Evolutionary conservation across 345 rosid genomes (phyloP), one percentile per base, ranked within the genome.

Genomic region (Aquilaria malaccensis): DNA sequence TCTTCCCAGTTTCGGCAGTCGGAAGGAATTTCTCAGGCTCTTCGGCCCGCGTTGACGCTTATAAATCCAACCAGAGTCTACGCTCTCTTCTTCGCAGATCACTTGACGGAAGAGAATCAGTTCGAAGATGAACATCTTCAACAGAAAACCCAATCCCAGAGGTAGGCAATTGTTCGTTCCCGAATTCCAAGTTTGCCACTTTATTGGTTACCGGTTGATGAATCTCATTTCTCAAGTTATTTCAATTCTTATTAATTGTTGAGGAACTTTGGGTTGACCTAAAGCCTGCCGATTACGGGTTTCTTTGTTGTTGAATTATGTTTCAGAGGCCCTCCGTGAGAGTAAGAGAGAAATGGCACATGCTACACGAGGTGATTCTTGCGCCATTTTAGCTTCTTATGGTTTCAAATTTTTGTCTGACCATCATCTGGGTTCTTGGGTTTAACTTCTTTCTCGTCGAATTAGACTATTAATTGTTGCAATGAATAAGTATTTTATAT

Each of bases 271-370:
- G n/a, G 29, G 58, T 66, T 37, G 46, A 22, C 30, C 30, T 33
- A 0, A 29, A 52, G 33, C 48, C 22, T 49, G 13, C 52, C 45
- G 33, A 6, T 61, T 63, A 9, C 49, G 68, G 43, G 53, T 47
- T 46, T 29, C 29, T 30, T 22, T 50, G 62, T 4, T n/a, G 33
- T 50, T 46, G 61, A 10, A 46, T 49, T 62, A 31, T 54, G 66
- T 66, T 70, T 77, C 87, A 92, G 98, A 89, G 83, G 93, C 75
- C 49, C 89, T 93, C 70, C 78, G 97, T 15, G 88, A 85, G 83
- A 93, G 97, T 67, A 93, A 87, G 69, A 77, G 91, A 67, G 96
- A 89, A 76, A 84, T 93, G 97, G 75, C 82, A 63, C 79, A 85
- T 61, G 97, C 98, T 66, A 85, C 91, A 11, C 82, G 98, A 85